Evolutionary conservation across 768 basidiomycete species (phyloP), one percentile per base, ranked within the genome.

Genomic region (Candolleomyces efflorescens): DNA sequence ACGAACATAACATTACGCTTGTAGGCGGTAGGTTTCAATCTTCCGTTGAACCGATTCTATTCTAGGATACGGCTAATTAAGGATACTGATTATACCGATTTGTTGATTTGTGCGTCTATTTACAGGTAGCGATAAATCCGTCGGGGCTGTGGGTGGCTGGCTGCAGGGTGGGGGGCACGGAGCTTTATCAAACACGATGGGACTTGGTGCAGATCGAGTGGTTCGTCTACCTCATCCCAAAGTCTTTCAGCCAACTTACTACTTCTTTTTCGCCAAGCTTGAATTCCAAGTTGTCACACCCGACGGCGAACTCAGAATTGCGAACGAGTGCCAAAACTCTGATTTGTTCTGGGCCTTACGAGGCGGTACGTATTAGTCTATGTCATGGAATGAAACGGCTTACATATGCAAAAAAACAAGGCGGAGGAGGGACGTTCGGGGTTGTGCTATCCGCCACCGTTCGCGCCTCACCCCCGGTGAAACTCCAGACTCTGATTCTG

Each of bases 341-440:
- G 78, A 81, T 60, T 68, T 81, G 1, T 79, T 78, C 65, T 81
- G 69, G 59, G 79, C 78, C 0, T 64, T 80, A 9, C 74, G 79
- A 26, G 79, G 79, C 5, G 79, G 78, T 60, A 50, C 5, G 59
- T 46, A 24, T 26, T 10, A 22, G 20, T 0, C 41, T 22, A 23
- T 11, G 17, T n/a, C n/a, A n/a, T 32, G 32, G 6, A 32, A 32
- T 11, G 32, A 32, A 32, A 7, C 32, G 7, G 11, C 32, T 32
- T 32, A 32, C 32, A 32, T 32, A 27, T 27, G 9, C 9, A 32
- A 11, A 32, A 32, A 27, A 32, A 32, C 32, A 32, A 61, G 60
- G 67, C 17, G 69, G 69, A 13, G 79, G 78, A 24, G 71, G 74
- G 24, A 80, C 77, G 0, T 80, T 74, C 51, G 72, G 71, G 27